These are phyloP conservation scores for Cutaneotrichosporon mucoides DNA, from an alignment of 1,284 basidiomycete genomes.

Conservation along the genomic window DNA sequence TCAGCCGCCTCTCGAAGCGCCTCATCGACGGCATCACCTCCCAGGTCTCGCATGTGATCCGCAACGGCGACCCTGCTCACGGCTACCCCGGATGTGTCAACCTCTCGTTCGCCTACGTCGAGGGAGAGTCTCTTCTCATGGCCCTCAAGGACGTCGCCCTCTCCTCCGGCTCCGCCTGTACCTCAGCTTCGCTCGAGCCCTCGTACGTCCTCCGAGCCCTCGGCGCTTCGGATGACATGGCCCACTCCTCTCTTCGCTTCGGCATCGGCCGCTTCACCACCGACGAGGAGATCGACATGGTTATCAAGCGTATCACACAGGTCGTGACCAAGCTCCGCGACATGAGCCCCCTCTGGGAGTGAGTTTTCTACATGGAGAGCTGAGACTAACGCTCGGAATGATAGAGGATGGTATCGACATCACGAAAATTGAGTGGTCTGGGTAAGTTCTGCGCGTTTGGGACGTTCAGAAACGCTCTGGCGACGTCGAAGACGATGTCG, in stretches of 20 bases:
- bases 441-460: constrained; percentile 44
- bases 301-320: constrained; percentile 79
- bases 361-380: too few species aligned
- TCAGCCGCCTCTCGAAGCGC: constrained; percentile 73
- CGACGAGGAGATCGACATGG: constrained; percentile 93
- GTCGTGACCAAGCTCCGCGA: constrained; percentile 73
- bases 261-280: constrained; percentile 98
- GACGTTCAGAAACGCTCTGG: not conserved
- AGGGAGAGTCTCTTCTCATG: constrained; percentile 97
- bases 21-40: constrained; percentile 77
- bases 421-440: constrained; percentile 78
- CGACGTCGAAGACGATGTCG: too few species aligned
- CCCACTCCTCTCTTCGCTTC: constrained; percentile 95
- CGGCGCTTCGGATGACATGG: constrained; percentile 97
- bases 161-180: constrained; percentile 97
- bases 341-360: constrained; percentile 82
- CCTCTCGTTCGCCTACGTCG: constrained; percentile 93
- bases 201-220: constrained; percentile 97
- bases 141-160: constrained; percentile 97
- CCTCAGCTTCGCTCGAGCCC: constrained; percentile 95
- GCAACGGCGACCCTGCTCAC: constrained; percentile 77
- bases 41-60: constrained; percentile 81
- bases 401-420: constrained; percentile 96
- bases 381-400: too few species aligned
- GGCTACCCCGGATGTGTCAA: constrained; percentile 94